Evolutionary conservation across 2,329 filamentous ascomycete genomes (phyloP).

Genomic region (Claviceps paspali): DNA sequence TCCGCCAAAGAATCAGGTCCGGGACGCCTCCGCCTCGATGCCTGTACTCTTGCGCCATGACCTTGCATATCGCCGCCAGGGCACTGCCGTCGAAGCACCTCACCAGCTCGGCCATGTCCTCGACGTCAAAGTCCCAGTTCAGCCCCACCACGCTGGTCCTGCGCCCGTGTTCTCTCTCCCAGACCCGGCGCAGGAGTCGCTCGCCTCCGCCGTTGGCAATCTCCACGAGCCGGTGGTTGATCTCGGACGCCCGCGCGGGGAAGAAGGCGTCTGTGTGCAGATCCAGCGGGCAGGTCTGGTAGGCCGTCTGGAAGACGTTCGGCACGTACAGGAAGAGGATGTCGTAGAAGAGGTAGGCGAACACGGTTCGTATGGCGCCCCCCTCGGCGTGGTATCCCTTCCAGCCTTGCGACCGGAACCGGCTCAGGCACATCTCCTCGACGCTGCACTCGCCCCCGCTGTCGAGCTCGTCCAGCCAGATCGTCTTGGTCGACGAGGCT

Average conservation of each 20-base stretch:
- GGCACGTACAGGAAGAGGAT: constrained; percentile 85
- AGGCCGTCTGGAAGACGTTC: constrained; percentile 93
- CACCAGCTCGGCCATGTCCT: constrained; percentile 67
- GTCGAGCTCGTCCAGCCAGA: constrained; percentile 72
- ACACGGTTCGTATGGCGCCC: constrained; percentile 80
- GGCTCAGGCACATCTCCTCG: constrained; percentile 83
- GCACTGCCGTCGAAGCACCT: constrained; percentile 66
- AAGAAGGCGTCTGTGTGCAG: constrained; percentile 90
- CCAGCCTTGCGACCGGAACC: constrained; percentile 73
- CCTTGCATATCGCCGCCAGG: constrained; percentile 73
- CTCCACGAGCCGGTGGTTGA: constrained; percentile 72
- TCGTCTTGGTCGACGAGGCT: constrained; percentile 53
- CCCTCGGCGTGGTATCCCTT: constrained; percentile 93
- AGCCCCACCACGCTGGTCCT: constrained; percentile 81
- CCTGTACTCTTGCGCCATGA: constrained; percentile 89
- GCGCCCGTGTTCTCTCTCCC: constrained; percentile 50
- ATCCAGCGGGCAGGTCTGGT: constrained; percentile 86
- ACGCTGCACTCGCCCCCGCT: constrained; percentile 64
- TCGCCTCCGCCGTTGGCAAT: constrained; percentile 71
- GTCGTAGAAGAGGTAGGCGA: constrained; percentile 84
- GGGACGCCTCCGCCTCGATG: constrained; percentile 77
- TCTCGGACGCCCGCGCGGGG: constrained; percentile 68
- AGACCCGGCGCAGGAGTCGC: constrained; percentile 50
- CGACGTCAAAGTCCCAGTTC: constrained; percentile 73
- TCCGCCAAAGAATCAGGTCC: constrained; percentile 79